These are phyloP conservation scores for Wallacemonas sp. DNA, from an alignment of 208 protist genomes.

Conservation along the genomic window DNA sequence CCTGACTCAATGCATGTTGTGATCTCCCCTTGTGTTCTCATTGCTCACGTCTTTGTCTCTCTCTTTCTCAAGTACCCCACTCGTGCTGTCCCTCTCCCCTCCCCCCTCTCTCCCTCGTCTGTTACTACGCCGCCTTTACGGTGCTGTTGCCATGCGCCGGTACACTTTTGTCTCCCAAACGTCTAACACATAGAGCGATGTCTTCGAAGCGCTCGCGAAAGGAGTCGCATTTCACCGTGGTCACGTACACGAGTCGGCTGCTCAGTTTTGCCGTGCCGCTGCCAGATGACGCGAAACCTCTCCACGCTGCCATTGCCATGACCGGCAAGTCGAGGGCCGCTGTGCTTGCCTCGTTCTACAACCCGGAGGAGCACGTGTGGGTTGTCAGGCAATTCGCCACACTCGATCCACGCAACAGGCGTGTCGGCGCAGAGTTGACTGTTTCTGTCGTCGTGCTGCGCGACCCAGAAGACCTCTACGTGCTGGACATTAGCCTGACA, in stretches of 20 bases:
- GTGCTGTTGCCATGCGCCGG: too few species aligned
- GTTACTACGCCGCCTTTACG: too few species aligned
- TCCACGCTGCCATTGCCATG: constrained; percentile 31
- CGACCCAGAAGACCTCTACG: constrained; percentile 44
- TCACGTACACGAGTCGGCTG: constrained; percentile 29
- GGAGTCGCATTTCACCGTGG: constrained; percentile 20
- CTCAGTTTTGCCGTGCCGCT: constrained; percentile 31
- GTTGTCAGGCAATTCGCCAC: constrained; percentile 49
- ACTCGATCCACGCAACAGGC: constrained; percentile 17
- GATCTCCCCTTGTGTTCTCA: too few species aligned
- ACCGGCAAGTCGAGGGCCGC: constrained; percentile 27
- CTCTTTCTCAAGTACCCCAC: too few species aligned
- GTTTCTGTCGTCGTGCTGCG: constrained; percentile 42
- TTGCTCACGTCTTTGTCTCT: too few species aligned
- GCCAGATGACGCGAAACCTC: constrained; percentile 34
- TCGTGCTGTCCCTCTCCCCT: too few species aligned
- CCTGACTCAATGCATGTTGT: too few species aligned
- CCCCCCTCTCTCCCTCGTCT: too few species aligned
- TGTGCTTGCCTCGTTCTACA: constrained; percentile 58
- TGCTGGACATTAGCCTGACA: constrained; percentile 37
- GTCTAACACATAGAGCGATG: too few species aligned
- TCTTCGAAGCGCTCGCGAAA: constrained; percentile 8
- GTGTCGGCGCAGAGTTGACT: constrained; percentile 17
- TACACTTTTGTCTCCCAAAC: too few species aligned
- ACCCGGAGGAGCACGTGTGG: constrained; percentile 45